Evolutionary conservation across 2,329 filamentous ascomycete species (phyloP), one percentile per base, ranked within the genome.

Genomic region (Colletotrichum trifolii): DNA sequence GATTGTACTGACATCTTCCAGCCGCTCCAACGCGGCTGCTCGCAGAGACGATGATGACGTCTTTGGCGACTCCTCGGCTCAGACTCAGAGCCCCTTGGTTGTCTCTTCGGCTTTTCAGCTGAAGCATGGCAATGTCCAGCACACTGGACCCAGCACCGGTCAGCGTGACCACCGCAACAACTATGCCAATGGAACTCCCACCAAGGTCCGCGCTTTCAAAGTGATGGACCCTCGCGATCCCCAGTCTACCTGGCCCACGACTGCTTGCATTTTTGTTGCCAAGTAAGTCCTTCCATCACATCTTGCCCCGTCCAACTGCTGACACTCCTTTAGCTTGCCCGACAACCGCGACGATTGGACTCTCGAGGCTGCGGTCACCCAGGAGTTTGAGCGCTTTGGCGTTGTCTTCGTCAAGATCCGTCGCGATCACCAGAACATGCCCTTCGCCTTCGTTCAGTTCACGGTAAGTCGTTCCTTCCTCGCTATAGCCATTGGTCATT

Each of bases 381-480:
- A 79, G 7, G 74, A 78, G 15, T 90, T 91, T 72, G 76, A 78
- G 15, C 72, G 77, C 13, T 89, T 79, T 69, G 88, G 88, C 6
- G 79, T 78, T 0, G 85, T 87, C 33, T 90, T 82, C 67, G 83
- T 89, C 67, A 90, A 90, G 77, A 87, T 91, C 64, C 85, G 86
- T 42, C 84, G 88, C 15, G 87, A 90, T 69, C 75, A 75, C 12
- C 79, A 84, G 43, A 48, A 55, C 13, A 89, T 90, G 85, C 88
- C 88, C 0, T 89, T 87, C 71, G 87, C 87, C 0, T 90, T 90
- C 69, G 83, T 82, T 25, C 88, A 90, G 70, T 91, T 81, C 70
- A 88, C 85, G 2, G 87, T 88, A 72, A 78, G 84, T 76, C 25
- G 25, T 25, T 25, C 34, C 11, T 35, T 53, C 40, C 43, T 15